Conservation (phyloP, 2,329 filamentous ascomycete genomes). For the Cylindrodendrum hubeiense region DNA sequence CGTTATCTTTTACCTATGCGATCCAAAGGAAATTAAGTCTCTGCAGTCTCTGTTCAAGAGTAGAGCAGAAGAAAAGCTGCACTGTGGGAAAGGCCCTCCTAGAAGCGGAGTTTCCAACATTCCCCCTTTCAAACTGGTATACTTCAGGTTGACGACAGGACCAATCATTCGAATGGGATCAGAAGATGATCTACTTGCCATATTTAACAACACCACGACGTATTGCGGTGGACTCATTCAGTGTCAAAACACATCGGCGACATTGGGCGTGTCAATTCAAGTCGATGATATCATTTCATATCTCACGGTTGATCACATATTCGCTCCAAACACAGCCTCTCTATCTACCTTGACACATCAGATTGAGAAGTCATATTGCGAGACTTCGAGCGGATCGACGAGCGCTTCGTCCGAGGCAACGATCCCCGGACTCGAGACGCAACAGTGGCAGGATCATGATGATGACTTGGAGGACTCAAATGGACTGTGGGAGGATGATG, state of each 20-base stretch:
- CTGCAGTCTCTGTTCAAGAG: neutral
- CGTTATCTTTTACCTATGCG: neutral
- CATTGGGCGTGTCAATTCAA: neutral
- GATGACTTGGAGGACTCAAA: neutral
- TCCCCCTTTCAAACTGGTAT: neutral
- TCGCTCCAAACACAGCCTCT: neutral
- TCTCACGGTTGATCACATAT: constrained; percentile 1
- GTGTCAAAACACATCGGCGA: neutral
- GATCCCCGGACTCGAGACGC: no score
- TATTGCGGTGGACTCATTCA: neutral
- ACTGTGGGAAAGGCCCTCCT: neutral
- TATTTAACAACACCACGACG: neutral
- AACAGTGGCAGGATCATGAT: neutral
- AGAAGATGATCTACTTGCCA: neutral
- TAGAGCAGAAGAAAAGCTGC: neutral
- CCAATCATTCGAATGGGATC: neutral
- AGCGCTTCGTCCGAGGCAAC: no score
- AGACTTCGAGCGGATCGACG: neutral
- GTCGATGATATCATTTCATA: neutral
- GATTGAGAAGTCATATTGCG: neutral
- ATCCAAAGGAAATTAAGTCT: neutral
- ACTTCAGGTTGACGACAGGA: neutral
- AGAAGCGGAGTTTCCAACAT: neutral
- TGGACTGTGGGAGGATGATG: neutral
- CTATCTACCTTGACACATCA: neutral